Evolutionary conservation across 176 grass and related monocot species (phyloP).

Genomic region (Elaeis guineensis): DNA sequence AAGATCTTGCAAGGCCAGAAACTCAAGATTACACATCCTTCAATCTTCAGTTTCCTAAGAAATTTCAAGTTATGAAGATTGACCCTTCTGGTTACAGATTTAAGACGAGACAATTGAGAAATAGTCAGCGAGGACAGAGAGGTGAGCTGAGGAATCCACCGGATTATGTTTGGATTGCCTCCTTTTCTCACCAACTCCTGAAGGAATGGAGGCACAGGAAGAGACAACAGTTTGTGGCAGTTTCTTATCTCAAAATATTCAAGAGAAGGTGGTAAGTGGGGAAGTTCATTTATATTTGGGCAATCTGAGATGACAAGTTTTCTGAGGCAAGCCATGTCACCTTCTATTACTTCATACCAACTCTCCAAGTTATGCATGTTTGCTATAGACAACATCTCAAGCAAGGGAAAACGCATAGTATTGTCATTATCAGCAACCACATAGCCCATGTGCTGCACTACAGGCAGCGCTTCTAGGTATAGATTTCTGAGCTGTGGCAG

Average conservation of each 20-base stretch:
- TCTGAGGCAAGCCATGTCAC: constrained; percentile 22
- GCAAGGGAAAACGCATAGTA: constrained; percentile 22
- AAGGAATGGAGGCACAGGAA: constrained; percentile 7
- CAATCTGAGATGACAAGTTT: constrained; percentile 11
- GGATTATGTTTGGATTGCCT: background rate
- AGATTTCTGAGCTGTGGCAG: constrained; percentile 26
- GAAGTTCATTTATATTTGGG: constrained; percentile 8
- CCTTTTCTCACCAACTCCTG: background rate
- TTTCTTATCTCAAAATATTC: constrained; percentile 19
- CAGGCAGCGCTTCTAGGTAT: constrained; percentile 11
- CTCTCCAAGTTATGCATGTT: constrained; percentile 22
- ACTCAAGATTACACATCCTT: too few species aligned
- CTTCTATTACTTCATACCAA: constrained; percentile 7
- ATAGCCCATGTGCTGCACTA: background rate
- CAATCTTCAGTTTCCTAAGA: too few species aligned
- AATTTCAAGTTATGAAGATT: too few species aligned
- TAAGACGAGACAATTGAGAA: too few species aligned
- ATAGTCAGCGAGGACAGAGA: constrained; percentile 16
- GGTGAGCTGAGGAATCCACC: constrained; percentile 5
- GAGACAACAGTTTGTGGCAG: constrained; percentile 2
- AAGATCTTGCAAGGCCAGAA: background rate
- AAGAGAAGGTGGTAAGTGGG: constrained; percentile 6
- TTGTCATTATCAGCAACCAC: too few species aligned
- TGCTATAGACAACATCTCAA: constrained; percentile 27
- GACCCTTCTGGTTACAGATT: too few species aligned